Evolutionary conservation across 768 basidiomycete genomes (phyloP).

Genomic region (Hypholoma fasciculare): DNA sequence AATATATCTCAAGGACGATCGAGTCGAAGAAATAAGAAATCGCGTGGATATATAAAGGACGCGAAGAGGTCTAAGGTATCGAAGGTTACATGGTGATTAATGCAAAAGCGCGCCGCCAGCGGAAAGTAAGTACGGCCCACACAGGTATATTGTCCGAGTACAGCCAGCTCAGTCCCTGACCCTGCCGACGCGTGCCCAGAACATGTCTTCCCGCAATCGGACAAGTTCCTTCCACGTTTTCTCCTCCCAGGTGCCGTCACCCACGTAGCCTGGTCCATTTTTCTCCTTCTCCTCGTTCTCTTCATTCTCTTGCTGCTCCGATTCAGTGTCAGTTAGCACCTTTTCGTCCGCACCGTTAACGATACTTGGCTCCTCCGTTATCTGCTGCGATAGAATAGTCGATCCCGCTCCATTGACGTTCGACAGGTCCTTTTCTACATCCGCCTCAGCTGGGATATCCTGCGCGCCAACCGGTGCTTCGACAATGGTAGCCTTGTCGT

Average conservation of each 20-base stretch:
- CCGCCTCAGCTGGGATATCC: not conserved
- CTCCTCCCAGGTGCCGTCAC: conserved; percentile 82
- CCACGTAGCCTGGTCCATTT: conserved; percentile 46
- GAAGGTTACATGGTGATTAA: not conserved
- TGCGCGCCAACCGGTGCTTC: not conserved
- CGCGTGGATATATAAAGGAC: not conserved
- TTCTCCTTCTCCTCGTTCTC: conserved; percentile 8
- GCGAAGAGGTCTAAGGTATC: not conserved
- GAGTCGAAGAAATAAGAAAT: not conserved
- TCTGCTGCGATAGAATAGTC: not conserved
- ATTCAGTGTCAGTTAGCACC: not conserved
- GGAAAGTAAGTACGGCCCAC: not conserved
- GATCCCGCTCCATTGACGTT: not conserved
- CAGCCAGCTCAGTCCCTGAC: conserved; percentile 21
- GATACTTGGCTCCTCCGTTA: not conserved
- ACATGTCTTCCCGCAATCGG: conserved; percentile 79
- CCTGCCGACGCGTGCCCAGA: conserved; percentile 78
- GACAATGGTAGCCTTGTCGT: conserved; percentile 5
- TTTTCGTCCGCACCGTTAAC: not conserved
- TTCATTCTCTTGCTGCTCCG: conserved; percentile 5
- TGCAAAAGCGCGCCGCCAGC: not conserved
- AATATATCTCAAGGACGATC: not conserved
- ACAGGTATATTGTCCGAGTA: not conserved
- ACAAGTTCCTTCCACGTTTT: conserved; percentile 80
- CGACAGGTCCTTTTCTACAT: not conserved